Percentiles rank a stretch among this genome's conserved stretches.
phyloP scores from a whole-genome alignment of 768 basidiomycete genomes.

The Podaxis rugospora region DNA sequence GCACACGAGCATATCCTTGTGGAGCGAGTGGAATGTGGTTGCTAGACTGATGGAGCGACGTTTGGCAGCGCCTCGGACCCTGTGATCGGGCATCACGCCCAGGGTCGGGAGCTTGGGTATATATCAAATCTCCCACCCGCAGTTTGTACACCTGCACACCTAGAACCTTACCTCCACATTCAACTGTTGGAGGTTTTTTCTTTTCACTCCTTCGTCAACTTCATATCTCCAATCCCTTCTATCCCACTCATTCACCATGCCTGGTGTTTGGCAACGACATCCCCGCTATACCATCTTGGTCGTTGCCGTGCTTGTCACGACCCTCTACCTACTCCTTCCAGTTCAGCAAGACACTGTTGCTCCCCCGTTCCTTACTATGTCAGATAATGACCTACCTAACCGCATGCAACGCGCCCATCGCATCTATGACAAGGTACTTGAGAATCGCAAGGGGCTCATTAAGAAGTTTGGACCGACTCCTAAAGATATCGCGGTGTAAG shows the following conservation, averaged over 20 bases:
- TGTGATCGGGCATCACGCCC: background rate
- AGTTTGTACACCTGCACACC: background rate
- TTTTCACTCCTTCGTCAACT: background rate
- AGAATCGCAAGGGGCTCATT: constrained; percentile 43
- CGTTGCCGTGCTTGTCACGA: constrained; percentile 33
- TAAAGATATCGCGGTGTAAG: constrained; percentile 43
- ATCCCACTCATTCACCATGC: constrained; percentile 16
- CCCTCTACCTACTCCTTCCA: constrained; percentile 44
- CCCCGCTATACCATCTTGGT: constrained; percentile 48
- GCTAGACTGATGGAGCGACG: background rate
- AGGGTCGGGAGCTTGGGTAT: background rate
- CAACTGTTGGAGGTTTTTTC: background rate
- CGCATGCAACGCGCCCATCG: constrained; percentile 38
- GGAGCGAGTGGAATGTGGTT: background rate
- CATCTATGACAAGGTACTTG: constrained; percentile 41
- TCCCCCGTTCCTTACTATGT: constrained; percentile 17
- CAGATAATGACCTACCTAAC: constrained; percentile 30
- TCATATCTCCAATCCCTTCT: background rate
- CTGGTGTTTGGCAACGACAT: constrained; percentile 37
- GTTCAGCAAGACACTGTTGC: constrained; percentile 21
- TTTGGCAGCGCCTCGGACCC: no score
- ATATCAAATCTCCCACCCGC: background rate
- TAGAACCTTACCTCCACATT: background rate
- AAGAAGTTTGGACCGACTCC: constrained; percentile 49
- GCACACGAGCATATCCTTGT: background rate